Evolutionary conservation across 2,329 filamentous ascomycete genomes (phyloP).

Genomic region (Fusarium sp.): DNA sequence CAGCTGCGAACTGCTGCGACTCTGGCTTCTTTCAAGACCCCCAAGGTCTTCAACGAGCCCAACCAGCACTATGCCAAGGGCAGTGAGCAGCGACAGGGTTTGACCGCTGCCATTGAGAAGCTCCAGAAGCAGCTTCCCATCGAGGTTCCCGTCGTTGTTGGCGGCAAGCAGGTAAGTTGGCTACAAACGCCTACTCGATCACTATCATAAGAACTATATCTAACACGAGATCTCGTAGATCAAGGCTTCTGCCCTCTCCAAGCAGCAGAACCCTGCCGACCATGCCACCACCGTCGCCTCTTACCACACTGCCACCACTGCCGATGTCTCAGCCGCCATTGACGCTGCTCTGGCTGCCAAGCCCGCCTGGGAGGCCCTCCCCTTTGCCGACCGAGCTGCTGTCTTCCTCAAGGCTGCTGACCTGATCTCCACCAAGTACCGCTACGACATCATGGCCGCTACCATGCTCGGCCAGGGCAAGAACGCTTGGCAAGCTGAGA

Average conservation of each 20-base stretch:
- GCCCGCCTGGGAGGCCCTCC: conserved; percentile 83
- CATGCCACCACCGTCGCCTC: conserved; percentile 81
- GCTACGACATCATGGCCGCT: conserved; percentile 95
- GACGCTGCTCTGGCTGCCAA: conserved; percentile 88
- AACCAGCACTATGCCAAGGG: conserved; percentile 93
- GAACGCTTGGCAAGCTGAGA: conserved; percentile 99
- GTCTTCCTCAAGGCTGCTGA: conserved; percentile 97
- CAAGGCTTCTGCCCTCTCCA: conserved; percentile 72
- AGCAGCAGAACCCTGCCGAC: conserved; percentile 85
- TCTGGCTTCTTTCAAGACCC: conserved; percentile 87
- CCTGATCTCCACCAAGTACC: conserved; percentile 89
- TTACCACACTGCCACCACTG: conserved; percentile 83
- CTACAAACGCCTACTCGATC: background rate
- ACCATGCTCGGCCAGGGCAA: conserved; percentile 98
- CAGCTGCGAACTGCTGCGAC: conserved; percentile 60
- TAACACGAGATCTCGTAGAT: conserved; percentile 59
- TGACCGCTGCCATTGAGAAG: conserved; percentile 78
- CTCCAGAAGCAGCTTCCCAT: conserved; percentile 77
- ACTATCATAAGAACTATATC: background rate
- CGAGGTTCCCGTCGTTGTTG: conserved; percentile 85
- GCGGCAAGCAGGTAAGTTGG: conserved; percentile 77
- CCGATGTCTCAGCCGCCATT: conserved; percentile 84
- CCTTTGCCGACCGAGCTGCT: conserved; percentile 90
- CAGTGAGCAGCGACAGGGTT: conserved; percentile 79
- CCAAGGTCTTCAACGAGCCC: conserved; percentile 90